Conservation (phyloP, 192 early-diverging fungal species). For the Coemansia sp. region DNA sequence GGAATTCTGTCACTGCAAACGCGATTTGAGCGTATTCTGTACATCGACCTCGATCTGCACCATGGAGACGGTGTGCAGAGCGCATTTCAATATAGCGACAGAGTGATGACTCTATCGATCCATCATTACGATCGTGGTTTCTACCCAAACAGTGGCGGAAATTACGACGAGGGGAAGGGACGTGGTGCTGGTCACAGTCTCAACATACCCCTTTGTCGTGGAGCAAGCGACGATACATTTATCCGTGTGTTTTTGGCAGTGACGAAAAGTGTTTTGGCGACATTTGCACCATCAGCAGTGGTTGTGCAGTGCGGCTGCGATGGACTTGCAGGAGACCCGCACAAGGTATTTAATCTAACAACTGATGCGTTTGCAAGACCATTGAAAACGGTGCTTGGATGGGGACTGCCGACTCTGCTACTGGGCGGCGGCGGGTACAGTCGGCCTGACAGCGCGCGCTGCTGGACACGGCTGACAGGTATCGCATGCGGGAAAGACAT, state of each 20-base stretch:
- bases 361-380: conserved; percentile 22
- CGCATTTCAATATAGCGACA: conserved; percentile 88
- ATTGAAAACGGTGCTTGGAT: conserved; percentile 18
- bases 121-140: conserved; percentile 93
- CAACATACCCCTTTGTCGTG: conserved; percentile 87
- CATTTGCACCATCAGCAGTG: conserved; percentile 78
- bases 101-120: conserved; percentile 95
- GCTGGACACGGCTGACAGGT: conserved; percentile 94
- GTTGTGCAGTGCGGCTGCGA: conserved; percentile 88
- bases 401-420: conserved; percentile 26
- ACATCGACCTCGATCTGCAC: conserved; percentile 97
- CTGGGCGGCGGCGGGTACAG: conserved; percentile 84
- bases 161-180: conserved; percentile 75
- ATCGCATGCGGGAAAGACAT: conserved; percentile 53
- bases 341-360: conserved; percentile 45
- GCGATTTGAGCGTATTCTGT: conserved; percentile 81
- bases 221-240: conserved; percentile 85
- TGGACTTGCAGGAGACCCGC: conserved; percentile 49
- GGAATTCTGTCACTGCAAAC: conserved; percentile 81
- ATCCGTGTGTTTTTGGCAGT: conserved; percentile 72
- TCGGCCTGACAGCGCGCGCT: conserved; percentile 83
- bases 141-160: conserved; percentile 87
- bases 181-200: conserved; percentile 80
- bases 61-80: conserved; percentile 98
- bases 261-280: conserved; percentile 66